Percentiles rank a stretch among this genome's conserved stretches.
phyloP scores from a whole-genome alignment of 2,329 filamentous ascomycete species.

The Diplodia seriata region DNA sequence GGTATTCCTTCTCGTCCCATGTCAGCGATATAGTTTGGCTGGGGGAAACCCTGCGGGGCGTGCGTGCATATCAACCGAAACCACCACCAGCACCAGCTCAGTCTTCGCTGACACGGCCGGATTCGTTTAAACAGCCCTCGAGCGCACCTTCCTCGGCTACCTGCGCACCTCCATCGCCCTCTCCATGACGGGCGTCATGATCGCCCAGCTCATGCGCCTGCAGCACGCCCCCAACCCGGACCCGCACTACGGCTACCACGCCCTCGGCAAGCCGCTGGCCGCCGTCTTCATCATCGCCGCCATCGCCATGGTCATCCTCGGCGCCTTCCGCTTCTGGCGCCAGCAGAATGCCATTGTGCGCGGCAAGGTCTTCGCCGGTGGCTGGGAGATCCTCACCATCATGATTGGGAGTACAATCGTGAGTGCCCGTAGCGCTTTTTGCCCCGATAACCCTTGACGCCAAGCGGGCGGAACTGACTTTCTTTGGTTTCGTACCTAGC shows the following conservation, averaged over 20 bases:
- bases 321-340: slow-evolving; percentile 65
- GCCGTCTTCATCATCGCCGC: slow-evolving; percentile 58
- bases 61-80: no score
- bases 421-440: slow-evolving; percentile 41
- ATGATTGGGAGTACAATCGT: slow-evolving; percentile 58
- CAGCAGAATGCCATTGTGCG: slow-evolving; percentile 65
- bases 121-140: slow-evolving; percentile 62
- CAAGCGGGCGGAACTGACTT: not conserved
- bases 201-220: slow-evolving; percentile 72
- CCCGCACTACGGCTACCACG: slow-evolving; percentile 63
- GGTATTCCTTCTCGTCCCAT: slow-evolving; percentile 18
- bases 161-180: slow-evolving; percentile 73
- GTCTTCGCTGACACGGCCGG: no score
- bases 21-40: slow-evolving; percentile 8
- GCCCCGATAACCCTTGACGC: no score
- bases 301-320: slow-evolving; percentile 59
- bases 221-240: slow-evolving; percentile 57
- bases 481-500: not conserved
- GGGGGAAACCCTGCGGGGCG: no score
- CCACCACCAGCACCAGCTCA: no score
- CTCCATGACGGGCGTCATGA: slow-evolving; percentile 69
- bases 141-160: slow-evolving; percentile 77
- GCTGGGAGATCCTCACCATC: slow-evolving; percentile 63
- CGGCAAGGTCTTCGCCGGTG: slow-evolving; percentile 64
- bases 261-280: slow-evolving; percentile 66